A percentile compares a stretch with the other conserved stretches of the same genome.
These are phyloP conservation scores for Cyclanthera cordifolia DNA, from an alignment of 306 rosid genomes.

Conservation along the genomic window DNA sequence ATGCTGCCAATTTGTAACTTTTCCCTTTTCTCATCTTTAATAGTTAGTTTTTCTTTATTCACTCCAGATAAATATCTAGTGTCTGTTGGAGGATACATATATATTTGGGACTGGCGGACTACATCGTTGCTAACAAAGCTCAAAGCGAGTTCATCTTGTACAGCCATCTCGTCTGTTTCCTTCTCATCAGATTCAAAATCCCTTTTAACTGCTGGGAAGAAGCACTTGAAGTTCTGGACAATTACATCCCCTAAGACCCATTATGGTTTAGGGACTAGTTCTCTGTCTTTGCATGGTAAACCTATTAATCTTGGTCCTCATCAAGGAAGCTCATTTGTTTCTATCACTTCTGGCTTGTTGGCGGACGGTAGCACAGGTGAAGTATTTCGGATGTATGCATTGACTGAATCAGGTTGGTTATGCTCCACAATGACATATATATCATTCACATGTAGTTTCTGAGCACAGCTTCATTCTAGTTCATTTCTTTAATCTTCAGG, in stretches of 20 bases:
- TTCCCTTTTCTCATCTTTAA: neutral
- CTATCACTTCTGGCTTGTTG: constrained; percentile 32
- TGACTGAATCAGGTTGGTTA: constrained; percentile 61
- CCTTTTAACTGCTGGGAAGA: constrained; percentile 62
- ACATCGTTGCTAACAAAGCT: constrained; percentile 44
- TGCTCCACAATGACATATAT: constrained; percentile 18
- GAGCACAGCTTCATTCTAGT: constrained; percentile 6
- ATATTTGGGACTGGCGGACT: constrained; percentile 61
- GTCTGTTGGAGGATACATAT: constrained; percentile 57
- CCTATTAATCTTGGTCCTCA: constrained; percentile 46
- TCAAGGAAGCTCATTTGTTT: constrained; percentile 49
- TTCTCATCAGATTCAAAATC: constrained; percentile 60
- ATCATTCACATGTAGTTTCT: constrained; percentile 18
- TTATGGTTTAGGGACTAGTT: constrained; percentile 25
- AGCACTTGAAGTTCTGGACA: constrained; percentile 65
- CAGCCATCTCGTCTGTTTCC: constrained; percentile 43
- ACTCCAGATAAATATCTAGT: constrained; percentile 50
- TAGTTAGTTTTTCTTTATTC: constrained; percentile 11
- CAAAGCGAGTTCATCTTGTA: constrained; percentile 55
- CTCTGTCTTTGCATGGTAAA: constrained; percentile 39
- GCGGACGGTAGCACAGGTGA: constrained; percentile 18
- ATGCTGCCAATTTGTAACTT: constrained; percentile 18
- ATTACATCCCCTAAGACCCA: constrained; percentile 44
- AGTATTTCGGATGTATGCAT: constrained; percentile 39
- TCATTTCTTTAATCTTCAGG: constrained; percentile 33